phyloP scores from a whole-genome alignment of 2,329 filamentous ascomycete genomes.

The Elsinoe fawcettii region DNA sequence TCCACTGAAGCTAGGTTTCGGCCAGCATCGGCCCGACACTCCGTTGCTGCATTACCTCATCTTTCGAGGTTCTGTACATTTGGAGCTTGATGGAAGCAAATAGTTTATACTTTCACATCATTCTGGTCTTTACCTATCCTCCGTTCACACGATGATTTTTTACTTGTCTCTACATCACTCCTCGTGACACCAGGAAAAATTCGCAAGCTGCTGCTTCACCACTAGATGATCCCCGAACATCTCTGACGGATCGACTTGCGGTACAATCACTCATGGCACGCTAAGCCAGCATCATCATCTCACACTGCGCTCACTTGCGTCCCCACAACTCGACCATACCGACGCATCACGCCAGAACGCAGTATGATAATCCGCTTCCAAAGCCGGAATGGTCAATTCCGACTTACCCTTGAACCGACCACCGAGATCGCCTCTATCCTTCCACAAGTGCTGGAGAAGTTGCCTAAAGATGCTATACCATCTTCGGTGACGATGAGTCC shows the following conservation, averaged over 20 bases:
- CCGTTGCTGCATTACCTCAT: neutral
- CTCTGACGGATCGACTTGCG: neutral
- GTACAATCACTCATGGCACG: neutral
- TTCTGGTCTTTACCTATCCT: neutral
- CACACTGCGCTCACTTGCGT: neutral
- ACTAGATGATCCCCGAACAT: neutral
- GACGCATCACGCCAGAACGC: conserved; percentile 16
- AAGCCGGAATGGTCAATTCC: conserved; percentile 86
- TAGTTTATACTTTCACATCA: neutral
- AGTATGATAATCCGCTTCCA: conserved; percentile 79
- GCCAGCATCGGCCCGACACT: neutral
- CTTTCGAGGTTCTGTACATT: neutral
- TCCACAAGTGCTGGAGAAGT: conserved; percentile 49
- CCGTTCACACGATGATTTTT: neutral
- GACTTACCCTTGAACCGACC: conserved; percentile 66
- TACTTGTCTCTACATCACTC: neutral
- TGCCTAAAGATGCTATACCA: conserved; percentile 50
- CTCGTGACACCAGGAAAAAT: neutral
- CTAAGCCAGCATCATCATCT: neutral
- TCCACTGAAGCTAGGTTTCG: neutral
- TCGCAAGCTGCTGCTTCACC: neutral
- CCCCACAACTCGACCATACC: neutral
- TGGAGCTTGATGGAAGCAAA: conserved; percentile 4
- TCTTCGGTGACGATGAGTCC: conserved; percentile 53
- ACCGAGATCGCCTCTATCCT: conserved; percentile 60